These are phyloP conservation scores for Thielaviopsis euricoi DNA, from an alignment of 2,329 filamentous ascomycete species.

Conservation along the genomic window DNA sequence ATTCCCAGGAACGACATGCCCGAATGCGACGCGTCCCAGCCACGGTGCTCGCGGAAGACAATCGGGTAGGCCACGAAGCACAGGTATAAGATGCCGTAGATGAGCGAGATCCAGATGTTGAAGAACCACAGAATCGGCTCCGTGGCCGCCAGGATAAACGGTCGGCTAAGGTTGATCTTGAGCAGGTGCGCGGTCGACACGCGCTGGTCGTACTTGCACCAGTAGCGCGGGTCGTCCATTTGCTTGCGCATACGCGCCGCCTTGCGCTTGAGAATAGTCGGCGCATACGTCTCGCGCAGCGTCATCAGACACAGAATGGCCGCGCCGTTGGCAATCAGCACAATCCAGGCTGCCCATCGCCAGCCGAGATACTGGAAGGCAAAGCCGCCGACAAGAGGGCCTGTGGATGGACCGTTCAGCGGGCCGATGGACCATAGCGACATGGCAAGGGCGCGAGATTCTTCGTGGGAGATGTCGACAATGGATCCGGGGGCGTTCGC, in stretches of 20 bases:
- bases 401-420: conserved; percentile 49
- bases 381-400: conserved; percentile 53
- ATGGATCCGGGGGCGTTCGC: conserved; percentile 70
- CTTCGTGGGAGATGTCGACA: conserved; percentile 65
- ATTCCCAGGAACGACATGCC: conserved; percentile 67
- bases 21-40: conserved; percentile 57
- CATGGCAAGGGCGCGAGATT: conserved; percentile 68
- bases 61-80: conserved; percentile 86
- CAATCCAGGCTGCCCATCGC: conserved; percentile 77
- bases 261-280: conserved; percentile 50
- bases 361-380: conserved; percentile 55
- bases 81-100: conserved; percentile 77
- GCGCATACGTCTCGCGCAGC: conserved; percentile 62
- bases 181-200: conserved; percentile 48
- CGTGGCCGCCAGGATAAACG: conserved; percentile 58
- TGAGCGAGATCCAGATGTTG: conserved; percentile 57
- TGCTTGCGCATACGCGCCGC: conserved; percentile 48
- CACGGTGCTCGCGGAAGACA: conserved; percentile 57
- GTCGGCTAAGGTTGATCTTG: conserved; percentile 59
- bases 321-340: conserved; percentile 52
- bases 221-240: conserved; percentile 55
- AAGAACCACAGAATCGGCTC: conserved; percentile 70
- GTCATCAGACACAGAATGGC: conserved; percentile 41
- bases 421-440: conserved; percentile 72
- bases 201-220: conserved; percentile 65